Evolutionary conservation across 2,329 filamentous ascomycete genomes (phyloP).

Genomic region (Colletotrichum karsti): DNA sequence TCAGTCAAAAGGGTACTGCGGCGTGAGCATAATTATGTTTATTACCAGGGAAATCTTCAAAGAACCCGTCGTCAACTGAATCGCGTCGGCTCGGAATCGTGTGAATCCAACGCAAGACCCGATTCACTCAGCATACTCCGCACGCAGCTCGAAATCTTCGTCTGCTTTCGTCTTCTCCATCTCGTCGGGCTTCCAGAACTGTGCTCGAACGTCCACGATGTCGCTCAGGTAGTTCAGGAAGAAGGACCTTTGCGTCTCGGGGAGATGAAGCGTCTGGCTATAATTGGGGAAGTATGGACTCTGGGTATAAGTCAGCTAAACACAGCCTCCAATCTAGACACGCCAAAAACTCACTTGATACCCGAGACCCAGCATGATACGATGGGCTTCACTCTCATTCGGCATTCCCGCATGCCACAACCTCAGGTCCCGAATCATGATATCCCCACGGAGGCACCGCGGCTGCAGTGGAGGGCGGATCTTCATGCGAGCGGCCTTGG

Average conservation of each 20-base stretch:
- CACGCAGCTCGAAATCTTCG: neutral
- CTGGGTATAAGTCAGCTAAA: neutral
- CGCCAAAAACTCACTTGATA: neutral
- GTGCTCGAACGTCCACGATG: neutral
- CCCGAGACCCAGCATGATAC: conserved; percentile 59
- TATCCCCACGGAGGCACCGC: conserved; percentile 58
- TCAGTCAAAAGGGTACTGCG: too few relatives aligned
- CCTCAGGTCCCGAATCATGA: conserved; percentile 66
- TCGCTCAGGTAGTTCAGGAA: neutral
- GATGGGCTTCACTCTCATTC: conserved; percentile 56
- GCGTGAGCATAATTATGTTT: too few relatives aligned
- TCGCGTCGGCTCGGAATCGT: too few relatives aligned
- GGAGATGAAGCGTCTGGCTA: neutral
- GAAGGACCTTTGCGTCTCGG: conserved; percentile 1
- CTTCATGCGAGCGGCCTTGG: conserved; percentile 47
- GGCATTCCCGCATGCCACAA: conserved; percentile 73
- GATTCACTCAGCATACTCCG: neutral
- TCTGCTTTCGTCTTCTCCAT: neutral
- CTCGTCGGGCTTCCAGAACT: neutral
- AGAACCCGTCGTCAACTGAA: too few relatives aligned
- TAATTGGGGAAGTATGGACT: neutral
- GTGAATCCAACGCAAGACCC: too few relatives aligned
- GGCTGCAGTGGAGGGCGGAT: conserved; percentile 58
- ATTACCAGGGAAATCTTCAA: too few relatives aligned
- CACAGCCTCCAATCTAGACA: too few relatives aligned